Base-by-base conservation (phyloP, 805 yeast species). In the Saccharomycopsis babjevae region DNA sequence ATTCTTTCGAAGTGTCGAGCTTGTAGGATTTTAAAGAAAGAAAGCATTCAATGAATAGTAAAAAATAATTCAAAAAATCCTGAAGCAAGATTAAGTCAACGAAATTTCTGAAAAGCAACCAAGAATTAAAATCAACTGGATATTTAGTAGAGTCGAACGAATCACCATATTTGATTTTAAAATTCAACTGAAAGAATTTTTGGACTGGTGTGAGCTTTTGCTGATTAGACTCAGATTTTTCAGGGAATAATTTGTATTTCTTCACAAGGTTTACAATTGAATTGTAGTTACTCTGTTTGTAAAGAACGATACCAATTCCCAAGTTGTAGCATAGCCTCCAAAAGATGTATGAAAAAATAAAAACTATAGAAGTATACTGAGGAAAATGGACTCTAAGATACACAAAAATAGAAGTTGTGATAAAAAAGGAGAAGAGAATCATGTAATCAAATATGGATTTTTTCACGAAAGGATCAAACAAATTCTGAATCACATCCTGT, bases 41-140 rank as follows among this genome's bases (percentile, higher is more conserved):
- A 74, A 80, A 60, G 73, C 77, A 68, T 54, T 74, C 68, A 34
- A 72, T 66, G 18, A 88, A 89, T 60, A 86, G 76, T 62, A 88
- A 79, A 69, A 86, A 78, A 70, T 89, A 89, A 22, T 89, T 81
- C 32, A 85, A 80, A 70, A 89, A 89, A 73, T 89, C 96, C 71
- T 84, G 88, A 96, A 89, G 88, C 68, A 89, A 77, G 59, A 89
- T 83, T 71, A 89, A 78, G 71, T 89, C 96, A 16, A 89, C 96
- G 59, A 85, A 77, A 69, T 85, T 88, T 59, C 96, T 77, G 72
- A 86, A 89, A 15, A 89, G 69, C 42, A 89, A 76, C 96, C 96
- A 89, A 36, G 92, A 83, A 71, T 88, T 89, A 74, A 85, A 85
- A 70, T 88, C 96, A 58, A 81, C 75, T 1, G 96, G 96, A 63